phyloP scores from a whole-genome alignment of 2,329 filamentous ascomycete species.

The Hymenoscyphus repandus region DNA sequence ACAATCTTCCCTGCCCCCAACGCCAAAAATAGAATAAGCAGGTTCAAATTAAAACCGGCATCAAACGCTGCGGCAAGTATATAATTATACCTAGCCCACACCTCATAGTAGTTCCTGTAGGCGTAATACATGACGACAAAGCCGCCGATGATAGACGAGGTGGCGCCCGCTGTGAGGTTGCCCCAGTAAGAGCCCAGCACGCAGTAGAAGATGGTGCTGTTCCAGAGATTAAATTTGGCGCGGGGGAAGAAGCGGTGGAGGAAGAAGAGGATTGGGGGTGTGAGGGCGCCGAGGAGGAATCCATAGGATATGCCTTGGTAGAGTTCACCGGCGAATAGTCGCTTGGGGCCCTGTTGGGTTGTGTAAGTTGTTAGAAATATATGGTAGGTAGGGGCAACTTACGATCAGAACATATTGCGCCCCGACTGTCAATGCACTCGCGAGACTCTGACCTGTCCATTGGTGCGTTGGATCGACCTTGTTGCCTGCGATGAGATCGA shows the following conservation, averaged over 20 bases:
- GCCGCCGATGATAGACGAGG: constrained; percentile 52
- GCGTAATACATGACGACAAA: constrained; percentile 56
- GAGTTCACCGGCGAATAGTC: constrained; percentile 42
- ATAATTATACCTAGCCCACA: constrained; percentile 58
- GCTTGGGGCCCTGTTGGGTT: constrained; percentile 36
- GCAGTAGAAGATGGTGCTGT: constrained; percentile 58
- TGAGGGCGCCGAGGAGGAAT: constrained; percentile 45
- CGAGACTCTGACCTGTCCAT: constrained; percentile 54
- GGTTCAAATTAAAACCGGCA: constrained; percentile 56
- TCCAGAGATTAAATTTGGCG: constrained; percentile 49
- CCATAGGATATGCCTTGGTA: constrained; percentile 47
- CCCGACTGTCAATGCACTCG: constrained; percentile 46
- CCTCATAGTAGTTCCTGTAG: constrained; percentile 48
- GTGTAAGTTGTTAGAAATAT: background rate
- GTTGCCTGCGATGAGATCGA: constrained; percentile 47
- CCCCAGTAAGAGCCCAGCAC: constrained; percentile 52
- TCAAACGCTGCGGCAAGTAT: constrained; percentile 57
- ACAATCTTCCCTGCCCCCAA: constrained; percentile 52
- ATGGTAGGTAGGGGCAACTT: constrained; percentile 13
- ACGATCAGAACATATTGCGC: constrained; percentile 57
- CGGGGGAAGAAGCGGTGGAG: constrained; percentile 46
- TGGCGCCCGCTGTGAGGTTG: constrained; percentile 55
- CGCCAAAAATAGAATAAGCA: constrained; percentile 54
- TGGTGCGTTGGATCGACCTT: constrained; percentile 50
- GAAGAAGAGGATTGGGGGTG: constrained; percentile 42